Evolutionary conservation across 139 green algal species (phyloP).

Genomic region (Edaphochlamys debaryana): DNA sequence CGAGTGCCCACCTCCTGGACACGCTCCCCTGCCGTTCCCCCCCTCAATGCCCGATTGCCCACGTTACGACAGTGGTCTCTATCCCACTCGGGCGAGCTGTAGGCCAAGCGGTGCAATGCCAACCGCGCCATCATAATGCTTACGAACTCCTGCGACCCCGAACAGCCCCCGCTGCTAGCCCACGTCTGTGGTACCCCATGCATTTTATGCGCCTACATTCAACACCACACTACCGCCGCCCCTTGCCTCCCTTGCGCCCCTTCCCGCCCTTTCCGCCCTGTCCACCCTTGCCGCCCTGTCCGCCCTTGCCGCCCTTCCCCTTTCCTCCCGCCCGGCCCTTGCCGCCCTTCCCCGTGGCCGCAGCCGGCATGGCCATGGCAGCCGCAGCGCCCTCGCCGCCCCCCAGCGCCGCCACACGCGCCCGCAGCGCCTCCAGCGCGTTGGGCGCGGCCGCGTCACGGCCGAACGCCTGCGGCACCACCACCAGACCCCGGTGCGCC

Average conservation of each 20-base stretch:
- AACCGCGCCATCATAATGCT: too few relatives aligned
- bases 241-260: background rate
- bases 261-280: background rate
- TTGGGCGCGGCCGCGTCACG: constrained; percentile 56
- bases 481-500: constrained; percentile 15
- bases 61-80: too few relatives aligned
- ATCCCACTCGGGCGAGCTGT: too few relatives aligned
- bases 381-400: background rate
- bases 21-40: too few relatives aligned
- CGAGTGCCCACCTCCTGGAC: too few relatives aligned
- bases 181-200: too few relatives aligned
- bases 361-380: background rate
- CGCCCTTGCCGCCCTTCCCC: background rate
- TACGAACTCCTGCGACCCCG: too few relatives aligned
- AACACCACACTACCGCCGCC: too few relatives aligned
- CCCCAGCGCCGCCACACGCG: constrained; percentile 26
- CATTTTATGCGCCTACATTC: too few relatives aligned
- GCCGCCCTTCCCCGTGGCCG: background rate
- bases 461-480: constrained; percentile 57
- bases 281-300: background rate
- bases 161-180: too few relatives aligned
- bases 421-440: constrained; percentile 59
- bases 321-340: background rate
- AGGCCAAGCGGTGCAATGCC: too few relatives aligned
- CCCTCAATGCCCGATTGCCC: too few relatives aligned